These are phyloP conservation scores for Geotrichum macrosporum DNA, from an alignment of 1,139 yeast genomes.

Conservation along the genomic window DNA sequence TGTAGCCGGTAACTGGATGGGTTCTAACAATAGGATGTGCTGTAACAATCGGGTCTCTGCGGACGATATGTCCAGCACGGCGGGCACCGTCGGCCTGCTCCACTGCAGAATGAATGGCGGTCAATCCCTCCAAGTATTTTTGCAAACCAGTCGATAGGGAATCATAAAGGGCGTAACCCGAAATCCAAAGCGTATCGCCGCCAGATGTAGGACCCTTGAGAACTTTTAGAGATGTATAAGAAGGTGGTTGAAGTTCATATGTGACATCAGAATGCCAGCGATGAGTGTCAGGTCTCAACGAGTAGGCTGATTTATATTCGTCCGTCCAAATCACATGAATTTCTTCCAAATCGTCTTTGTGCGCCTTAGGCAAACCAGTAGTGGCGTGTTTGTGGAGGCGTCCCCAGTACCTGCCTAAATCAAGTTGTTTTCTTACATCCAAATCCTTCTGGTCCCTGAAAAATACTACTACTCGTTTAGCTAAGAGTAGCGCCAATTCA, in stretches of 20 bases:
- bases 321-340: conserved; percentile 54
- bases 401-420: conserved; percentile 62
- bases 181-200: conserved; percentile 70
- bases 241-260: conserved; percentile 68
- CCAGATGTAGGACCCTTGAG: conserved; percentile 61
- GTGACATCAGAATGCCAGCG: conserved; percentile 68
- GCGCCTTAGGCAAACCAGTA: conserved; percentile 59
- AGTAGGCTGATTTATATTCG: conserved; percentile 31
- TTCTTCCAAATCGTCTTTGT: conserved; percentile 40
- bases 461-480: conserved; percentile 63
- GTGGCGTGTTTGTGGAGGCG: conserved; percentile 71
- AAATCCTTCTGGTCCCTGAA: conserved; percentile 59
- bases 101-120: conserved; percentile 62
- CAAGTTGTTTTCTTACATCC: conserved; percentile 48
- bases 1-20: conserved; percentile 64
- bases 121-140: conserved; percentile 51
- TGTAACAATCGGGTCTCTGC: conserved; percentile 56
- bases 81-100: conserved; percentile 61
- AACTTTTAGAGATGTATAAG: conserved; percentile 57
- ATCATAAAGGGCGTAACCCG: conserved; percentile 62
- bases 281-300: conserved; percentile 28
- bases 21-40: conserved; percentile 65
- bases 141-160: conserved; percentile 60
- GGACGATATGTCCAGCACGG: conserved; percentile 55
- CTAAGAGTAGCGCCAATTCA: conserved; percentile 61